Evolutionary conservation across 306 rosid genomes (phyloP), one percentile per base, ranked within the genome.

Genomic region (Arachis stenosperma): DNA sequence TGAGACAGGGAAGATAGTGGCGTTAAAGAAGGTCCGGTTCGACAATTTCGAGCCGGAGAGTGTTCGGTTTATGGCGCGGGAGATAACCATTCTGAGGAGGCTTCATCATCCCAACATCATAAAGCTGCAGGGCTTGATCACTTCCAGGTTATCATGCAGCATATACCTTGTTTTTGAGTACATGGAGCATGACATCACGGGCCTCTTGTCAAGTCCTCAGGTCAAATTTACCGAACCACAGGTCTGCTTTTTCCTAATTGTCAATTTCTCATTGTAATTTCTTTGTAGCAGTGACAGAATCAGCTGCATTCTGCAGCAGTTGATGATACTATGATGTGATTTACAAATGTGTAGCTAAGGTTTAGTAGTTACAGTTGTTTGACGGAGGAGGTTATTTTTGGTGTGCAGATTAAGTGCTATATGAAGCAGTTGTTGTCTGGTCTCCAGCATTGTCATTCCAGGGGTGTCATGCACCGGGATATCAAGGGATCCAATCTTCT

Each of bases 21-120:
- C 98, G 10, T 27, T 93, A 82, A 93, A 93, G 92, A 90, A 93
- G 86, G 98, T 93, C 63, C 88, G 97, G 75, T 90, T 93, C 39
- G 96, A 93, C 72, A 90, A 89, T 70, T 90, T 89, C 36, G 97
- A 93, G 84, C 96, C 97, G 0, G 98, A 93, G 81, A 93, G 98
- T 55, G 98, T 93, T 8, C 72, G 97, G 73, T 93, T 93, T 64
- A 90, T 93, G 98, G 96, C 97, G 8, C 83, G 98, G 63, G 98
- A 93, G 75, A 93, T 93, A 14, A 36, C 81, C 83, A 90, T 93
- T 79, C 92, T 93, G 47, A 87, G 97, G 70, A 83, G 82, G 86
- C 90, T 93, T 48, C 87, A 89, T 77, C 97, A 93, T 81, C 97
- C 92, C 0, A 90, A 93, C 54, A 75, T 89, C 60, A 78, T 89